Conservation (phyloP, 257 asterid genomes). For the Gardenia jasminoides region DNA sequence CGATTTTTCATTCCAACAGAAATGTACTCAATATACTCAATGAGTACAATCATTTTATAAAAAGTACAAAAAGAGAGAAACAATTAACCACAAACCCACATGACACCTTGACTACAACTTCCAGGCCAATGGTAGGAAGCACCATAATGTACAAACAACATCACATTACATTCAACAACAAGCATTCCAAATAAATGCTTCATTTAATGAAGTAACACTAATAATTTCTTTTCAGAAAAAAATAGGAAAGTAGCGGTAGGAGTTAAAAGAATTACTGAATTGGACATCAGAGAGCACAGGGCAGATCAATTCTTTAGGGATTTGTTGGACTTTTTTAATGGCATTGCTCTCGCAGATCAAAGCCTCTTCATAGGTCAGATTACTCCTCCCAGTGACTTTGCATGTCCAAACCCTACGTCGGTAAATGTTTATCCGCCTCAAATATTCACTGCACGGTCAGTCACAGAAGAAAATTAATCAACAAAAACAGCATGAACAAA, state of each 20-base stretch:
- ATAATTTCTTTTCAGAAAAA: background rate
- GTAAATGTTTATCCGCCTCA: conserved; percentile 73
- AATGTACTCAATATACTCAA: background rate
- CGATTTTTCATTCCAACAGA: background rate
- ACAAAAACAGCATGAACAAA: background rate
- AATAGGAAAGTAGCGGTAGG: background rate
- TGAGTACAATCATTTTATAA: background rate
- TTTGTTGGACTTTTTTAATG: conserved; percentile 51
- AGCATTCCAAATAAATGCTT: background rate
- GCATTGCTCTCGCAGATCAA: conserved; percentile 74
- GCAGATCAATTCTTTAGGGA: conserved; percentile 58
- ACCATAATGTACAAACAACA: background rate
- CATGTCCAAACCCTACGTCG: conserved; percentile 82
- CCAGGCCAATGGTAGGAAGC: background rate
- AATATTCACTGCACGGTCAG: conserved; percentile 60
- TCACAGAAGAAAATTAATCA: background rate
- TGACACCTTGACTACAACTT: background rate
- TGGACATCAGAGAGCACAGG: conserved; percentile 76
- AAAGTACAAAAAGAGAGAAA: background rate
- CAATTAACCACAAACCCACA: background rate
- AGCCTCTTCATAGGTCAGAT: conserved; percentile 91
- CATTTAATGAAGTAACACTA: background rate
- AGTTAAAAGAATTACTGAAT: conserved; percentile 58
- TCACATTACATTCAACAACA: background rate
- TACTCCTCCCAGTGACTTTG: conserved; percentile 80